These are phyloP conservation scores for Lasiodiplodia sp. DNA, from an alignment of 2,329 filamentous ascomycete genomes.

Conservation along the genomic window DNA sequence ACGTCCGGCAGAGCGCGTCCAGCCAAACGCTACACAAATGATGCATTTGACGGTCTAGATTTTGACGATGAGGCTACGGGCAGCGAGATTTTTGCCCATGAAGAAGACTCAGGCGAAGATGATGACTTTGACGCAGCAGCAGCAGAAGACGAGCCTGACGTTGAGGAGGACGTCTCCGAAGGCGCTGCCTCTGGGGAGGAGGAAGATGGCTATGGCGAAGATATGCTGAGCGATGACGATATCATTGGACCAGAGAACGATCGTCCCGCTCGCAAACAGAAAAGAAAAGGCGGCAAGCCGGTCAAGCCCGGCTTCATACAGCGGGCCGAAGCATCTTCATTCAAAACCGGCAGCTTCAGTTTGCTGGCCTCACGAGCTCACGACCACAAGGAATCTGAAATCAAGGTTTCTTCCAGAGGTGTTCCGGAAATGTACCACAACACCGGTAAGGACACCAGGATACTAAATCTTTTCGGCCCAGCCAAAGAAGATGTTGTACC, in stretches of 20 bases:
- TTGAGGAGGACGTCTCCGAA: constrained; percentile 32
- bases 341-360: constrained; percentile 34
- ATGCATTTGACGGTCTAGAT: constrained; percentile 44
- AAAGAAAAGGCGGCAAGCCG: constrained; percentile 19
- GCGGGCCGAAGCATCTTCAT: constrained; percentile 33
- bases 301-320: constrained; percentile 26
- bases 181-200: constrained; percentile 29
- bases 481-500: constrained; percentile 58
- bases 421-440: constrained; percentile 41
- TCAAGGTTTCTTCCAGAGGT: constrained; percentile 34
- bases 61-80: constrained; percentile 33
- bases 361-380: constrained; percentile 30
- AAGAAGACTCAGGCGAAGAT: constrained; percentile 44
- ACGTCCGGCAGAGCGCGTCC: constrained; percentile 26
- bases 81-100: constrained; percentile 8
- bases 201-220: constrained; percentile 18
- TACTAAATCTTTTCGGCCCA: constrained; percentile 60
- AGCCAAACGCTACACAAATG: constrained; percentile 39
- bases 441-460: constrained; percentile 51
- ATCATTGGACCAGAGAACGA: constrained; percentile 30
- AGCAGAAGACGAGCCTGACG: constrained; percentile 33
- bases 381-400: constrained; percentile 20
- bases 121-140: constrained; percentile 36
- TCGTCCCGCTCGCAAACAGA: constrained; percentile 7
- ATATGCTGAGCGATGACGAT: constrained; percentile 35